Evolutionary conservation across 768 basidiomycete genomes (phyloP).

Genomic region (Naganishia vishniacii): DNA sequence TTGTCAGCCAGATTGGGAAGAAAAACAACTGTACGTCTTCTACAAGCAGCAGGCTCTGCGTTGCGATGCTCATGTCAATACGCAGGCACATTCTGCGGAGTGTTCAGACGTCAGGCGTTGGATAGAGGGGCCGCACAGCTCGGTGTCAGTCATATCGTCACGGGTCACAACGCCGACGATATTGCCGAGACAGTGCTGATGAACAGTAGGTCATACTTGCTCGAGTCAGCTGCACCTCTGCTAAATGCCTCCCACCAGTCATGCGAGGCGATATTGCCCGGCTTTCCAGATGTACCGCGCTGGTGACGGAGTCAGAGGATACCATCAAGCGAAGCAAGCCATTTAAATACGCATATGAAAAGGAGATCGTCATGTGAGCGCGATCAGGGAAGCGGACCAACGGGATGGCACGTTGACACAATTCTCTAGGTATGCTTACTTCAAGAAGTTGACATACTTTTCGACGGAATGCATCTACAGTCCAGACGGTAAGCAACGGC

Average conservation of each 20-base stretch:
- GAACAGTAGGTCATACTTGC: conserved; percentile 69
- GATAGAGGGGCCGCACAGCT: conserved; percentile 87
- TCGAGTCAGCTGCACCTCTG: no score
- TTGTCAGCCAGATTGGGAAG: conserved; percentile 87
- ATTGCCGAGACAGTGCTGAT: conserved; percentile 98
- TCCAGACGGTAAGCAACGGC: conserved; percentile 58
- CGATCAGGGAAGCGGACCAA: neutral
- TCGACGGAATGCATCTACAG: conserved; percentile 99
- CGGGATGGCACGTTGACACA: neutral
- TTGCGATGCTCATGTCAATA: neutral
- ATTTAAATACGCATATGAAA: conserved; percentile 99
- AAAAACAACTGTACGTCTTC: conserved; percentile 78
- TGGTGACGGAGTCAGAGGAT: conserved; percentile 93
- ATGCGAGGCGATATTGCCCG: conserved; percentile 97
- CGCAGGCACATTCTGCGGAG: conserved; percentile 84
- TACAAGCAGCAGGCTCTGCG: neutral
- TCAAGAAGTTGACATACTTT: conserved; percentile 98
- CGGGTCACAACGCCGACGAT: conserved; percentile 98
- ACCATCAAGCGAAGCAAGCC: conserved; percentile 95
- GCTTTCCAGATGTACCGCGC: conserved; percentile 83
- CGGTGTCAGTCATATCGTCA: conserved; percentile 92
- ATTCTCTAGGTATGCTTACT: conserved; percentile 82
- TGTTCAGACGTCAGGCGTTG: conserved; percentile 90
- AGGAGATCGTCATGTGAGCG: conserved; percentile 96
- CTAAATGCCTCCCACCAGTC: conserved; percentile 59